These are phyloP conservation scores for Spizellomyces sp. DNA, from an alignment of 192 early-diverging fungal genomes.

Conservation along the genomic window DNA sequence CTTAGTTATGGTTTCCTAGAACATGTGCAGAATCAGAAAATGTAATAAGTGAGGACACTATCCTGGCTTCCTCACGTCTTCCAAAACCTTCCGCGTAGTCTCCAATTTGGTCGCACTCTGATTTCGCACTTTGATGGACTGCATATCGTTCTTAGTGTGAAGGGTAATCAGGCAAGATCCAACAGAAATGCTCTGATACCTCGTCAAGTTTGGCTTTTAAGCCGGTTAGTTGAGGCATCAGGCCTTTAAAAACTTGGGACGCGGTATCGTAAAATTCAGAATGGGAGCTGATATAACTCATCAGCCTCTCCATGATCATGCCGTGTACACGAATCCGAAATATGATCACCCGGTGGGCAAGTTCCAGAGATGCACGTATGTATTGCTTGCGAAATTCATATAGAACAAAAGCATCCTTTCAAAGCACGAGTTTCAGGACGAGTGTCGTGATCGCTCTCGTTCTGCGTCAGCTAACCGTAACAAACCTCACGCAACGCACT, in stretches of 20 bases:
- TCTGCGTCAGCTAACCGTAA: not conserved
- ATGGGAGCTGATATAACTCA: constrained; percentile 5
- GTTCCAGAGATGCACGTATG: constrained; percentile 57
- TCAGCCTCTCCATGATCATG: constrained; percentile 45
- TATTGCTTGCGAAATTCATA: constrained; percentile 68
- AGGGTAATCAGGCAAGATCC: too few relatives aligned
- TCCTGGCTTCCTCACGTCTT: not conserved
- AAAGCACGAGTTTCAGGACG: not conserved
- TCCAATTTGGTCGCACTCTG: constrained; percentile 1
- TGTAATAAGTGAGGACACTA: too few relatives aligned
- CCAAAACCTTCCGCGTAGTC: constrained; percentile 4
- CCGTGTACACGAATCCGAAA: constrained; percentile 60
- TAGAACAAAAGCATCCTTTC: constrained; percentile 66
- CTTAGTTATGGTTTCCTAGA: constrained; percentile 4
- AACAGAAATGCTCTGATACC: not conserved
- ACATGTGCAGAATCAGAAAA: too few relatives aligned
- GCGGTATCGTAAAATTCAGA: constrained; percentile 20
- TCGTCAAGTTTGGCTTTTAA: not conserved
- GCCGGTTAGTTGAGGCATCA: not conserved
- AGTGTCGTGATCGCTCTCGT: not conserved
- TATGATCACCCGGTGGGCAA: constrained; percentile 54
- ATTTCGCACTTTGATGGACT: not conserved
- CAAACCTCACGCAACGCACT: constrained; percentile 60
- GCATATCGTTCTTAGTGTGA: not conserved
- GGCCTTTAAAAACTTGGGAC: not conserved